Conservation (phyloP, 1,284 basidiomycete species). For the Polyporus tsugae region DNA sequence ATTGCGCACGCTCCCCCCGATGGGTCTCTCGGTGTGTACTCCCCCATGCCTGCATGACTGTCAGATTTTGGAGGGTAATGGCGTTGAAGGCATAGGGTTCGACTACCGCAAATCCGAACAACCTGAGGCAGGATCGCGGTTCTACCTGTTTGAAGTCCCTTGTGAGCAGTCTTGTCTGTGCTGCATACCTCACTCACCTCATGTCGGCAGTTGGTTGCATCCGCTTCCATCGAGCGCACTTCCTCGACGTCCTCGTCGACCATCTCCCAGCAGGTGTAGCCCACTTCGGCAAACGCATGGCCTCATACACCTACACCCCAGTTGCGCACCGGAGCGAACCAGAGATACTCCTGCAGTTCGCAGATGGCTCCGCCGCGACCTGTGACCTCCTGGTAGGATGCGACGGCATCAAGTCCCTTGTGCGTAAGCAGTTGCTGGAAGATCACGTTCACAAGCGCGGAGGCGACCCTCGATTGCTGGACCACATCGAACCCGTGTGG, state of each 20-base stretch:
- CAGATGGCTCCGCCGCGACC: constrained; percentile 46
- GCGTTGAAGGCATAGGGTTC: constrained; percentile 48
- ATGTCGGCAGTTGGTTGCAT: constrained; percentile 46
- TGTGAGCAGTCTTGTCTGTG: constrained; percentile 40
- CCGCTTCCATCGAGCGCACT: constrained; percentile 57
- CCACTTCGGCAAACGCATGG: constrained; percentile 52
- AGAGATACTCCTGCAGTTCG: constrained; percentile 41
- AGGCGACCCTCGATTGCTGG: constrained; percentile 23
- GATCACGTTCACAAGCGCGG: constrained; percentile 26
- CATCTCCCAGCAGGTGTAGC: constrained; percentile 49
- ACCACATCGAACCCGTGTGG: constrained; percentile 35
- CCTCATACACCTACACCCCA: constrained; percentile 39
- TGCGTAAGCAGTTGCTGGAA: constrained; percentile 49
- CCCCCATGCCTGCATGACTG: not conserved
- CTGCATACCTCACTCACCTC: not conserved
- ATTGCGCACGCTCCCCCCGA: constrained; percentile 53
- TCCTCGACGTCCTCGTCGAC: constrained; percentile 53
- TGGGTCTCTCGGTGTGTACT: constrained; percentile 44
- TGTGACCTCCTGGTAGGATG: constrained; percentile 59
- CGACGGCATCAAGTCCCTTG: constrained; percentile 60
- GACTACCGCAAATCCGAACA: constrained; percentile 54
- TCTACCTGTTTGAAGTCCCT: constrained; percentile 48
- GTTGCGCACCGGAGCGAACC: constrained; percentile 4
- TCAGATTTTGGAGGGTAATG: not conserved
- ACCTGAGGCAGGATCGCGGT: constrained; percentile 47